Evolutionary conservation across 2,329 filamentous ascomycete species (phyloP).

Genomic region (Magnaporthales sp.): DNA sequence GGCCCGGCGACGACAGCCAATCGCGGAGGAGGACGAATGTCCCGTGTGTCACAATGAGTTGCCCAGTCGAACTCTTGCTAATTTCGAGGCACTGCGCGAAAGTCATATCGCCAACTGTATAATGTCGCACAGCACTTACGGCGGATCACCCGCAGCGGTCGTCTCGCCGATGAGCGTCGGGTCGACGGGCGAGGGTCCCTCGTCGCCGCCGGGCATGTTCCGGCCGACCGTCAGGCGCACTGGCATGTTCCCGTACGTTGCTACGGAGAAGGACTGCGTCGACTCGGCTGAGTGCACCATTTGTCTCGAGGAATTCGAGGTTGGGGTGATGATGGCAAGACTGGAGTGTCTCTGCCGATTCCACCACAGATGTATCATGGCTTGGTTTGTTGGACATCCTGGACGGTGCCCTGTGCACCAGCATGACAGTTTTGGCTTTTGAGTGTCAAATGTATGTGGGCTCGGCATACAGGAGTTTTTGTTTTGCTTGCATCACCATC

Average conservation of each 20-base stretch:
- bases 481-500: neutral
- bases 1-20: slow-evolving; percentile 28
- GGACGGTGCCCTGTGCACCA: slow-evolving; percentile 59
- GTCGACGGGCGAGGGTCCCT: neutral
- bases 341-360: slow-evolving; percentile 60
- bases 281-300: slow-evolving; percentile 61
- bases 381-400: slow-evolving; percentile 54
- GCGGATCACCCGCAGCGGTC: slow-evolving; percentile 11
- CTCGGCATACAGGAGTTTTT: neutral
- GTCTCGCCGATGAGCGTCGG: slow-evolving; percentile 6
- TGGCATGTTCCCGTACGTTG: slow-evolving; percentile 54
- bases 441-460: neutral
- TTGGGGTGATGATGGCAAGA: slow-evolving; percentile 54
- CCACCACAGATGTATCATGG: slow-evolving; percentile 49
- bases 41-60: slow-evolving; percentile 68
- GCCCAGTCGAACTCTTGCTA: slow-evolving; percentile 44
- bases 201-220: slow-evolving; percentile 13
- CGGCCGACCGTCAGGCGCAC: slow-evolving; percentile 35
- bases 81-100: slow-evolving; percentile 47
- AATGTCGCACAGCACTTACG: slow-evolving; percentile 41
- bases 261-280: slow-evolving; percentile 62
- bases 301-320: slow-evolving; percentile 57
- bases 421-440: slow-evolving; percentile 51
- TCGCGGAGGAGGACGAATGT: slow-evolving; percentile 69
- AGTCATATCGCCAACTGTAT: slow-evolving; percentile 52